phyloP scores from a whole-genome alignment of 2,329 filamentous ascomycete species.

The Colletotrichum tanaceti region DNA sequence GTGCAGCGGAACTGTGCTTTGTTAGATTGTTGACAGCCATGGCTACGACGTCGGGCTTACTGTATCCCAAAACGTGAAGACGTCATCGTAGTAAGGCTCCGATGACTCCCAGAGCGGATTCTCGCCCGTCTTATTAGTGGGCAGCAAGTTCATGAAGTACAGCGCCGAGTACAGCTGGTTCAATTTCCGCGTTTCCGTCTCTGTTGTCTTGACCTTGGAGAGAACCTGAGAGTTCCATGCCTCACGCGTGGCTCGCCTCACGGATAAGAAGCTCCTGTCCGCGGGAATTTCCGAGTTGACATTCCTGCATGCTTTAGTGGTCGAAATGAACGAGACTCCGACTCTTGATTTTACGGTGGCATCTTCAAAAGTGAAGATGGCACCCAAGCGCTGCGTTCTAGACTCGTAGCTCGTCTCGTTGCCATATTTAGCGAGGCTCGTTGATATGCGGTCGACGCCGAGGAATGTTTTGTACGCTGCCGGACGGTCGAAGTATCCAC shows the following conservation, averaged over 20 bases:
- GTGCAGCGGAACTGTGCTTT: slow-evolving; percentile 67
- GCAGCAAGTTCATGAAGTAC: slow-evolving; percentile 77
- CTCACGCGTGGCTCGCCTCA: slow-evolving; percentile 60
- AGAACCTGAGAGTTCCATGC: slow-evolving; percentile 73
- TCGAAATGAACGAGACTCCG: slow-evolving; percentile 76
- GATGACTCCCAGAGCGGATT: slow-evolving; percentile 73
- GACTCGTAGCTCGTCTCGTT: slow-evolving; percentile 50
- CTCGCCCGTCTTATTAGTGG: slow-evolving; percentile 77
- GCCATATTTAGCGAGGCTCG: slow-evolving; percentile 49
- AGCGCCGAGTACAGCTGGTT: slow-evolving; percentile 74
- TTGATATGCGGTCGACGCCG: slow-evolving; percentile 49
- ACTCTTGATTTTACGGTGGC: slow-evolving; percentile 66
- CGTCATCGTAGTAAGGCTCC: slow-evolving; percentile 79
- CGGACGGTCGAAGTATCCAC: slow-evolving; percentile 67
- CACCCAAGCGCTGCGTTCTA: slow-evolving; percentile 56
- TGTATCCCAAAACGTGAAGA: slow-evolving; percentile 75
- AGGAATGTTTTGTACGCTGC: slow-evolving; percentile 59
- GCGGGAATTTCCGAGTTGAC: slow-evolving; percentile 67
- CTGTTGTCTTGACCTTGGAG: slow-evolving; percentile 71
- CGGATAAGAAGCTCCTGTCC: slow-evolving; percentile 54
- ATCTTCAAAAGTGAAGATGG: slow-evolving; percentile 65
- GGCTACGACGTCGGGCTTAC: slow-evolving; percentile 34
- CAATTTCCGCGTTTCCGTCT: slow-evolving; percentile 65
- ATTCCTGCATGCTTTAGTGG: slow-evolving; percentile 68
- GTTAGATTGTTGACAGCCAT: not conserved